Evolutionary conservation across 164 flowering plant species (phyloP).

Genomic region (Aristolochia fimbriata): DNA sequence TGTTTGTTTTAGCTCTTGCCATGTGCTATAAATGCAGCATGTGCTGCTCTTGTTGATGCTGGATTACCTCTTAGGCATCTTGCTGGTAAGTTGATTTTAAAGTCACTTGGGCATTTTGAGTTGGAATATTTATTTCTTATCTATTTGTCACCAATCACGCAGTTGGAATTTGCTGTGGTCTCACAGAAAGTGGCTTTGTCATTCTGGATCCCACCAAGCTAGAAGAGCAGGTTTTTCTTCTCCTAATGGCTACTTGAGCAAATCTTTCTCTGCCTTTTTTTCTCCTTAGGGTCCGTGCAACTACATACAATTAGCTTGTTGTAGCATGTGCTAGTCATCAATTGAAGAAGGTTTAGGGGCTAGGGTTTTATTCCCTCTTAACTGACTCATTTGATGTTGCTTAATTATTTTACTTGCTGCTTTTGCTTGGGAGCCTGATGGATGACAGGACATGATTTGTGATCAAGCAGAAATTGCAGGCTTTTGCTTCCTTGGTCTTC

Average conservation of each 20-base stretch:
- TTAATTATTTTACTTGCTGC: background rate
- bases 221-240: slow-evolving; percentile 69
- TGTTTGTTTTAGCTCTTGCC: slow-evolving; percentile 71
- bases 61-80: slow-evolving; percentile 86
- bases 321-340: too few relatives aligned
- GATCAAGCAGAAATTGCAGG: slow-evolving; percentile 61
- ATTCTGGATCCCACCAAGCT: slow-evolving; percentile 76
- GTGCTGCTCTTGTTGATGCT: slow-evolving; percentile 95
- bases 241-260: too few relatives aligned
- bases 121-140: background rate
- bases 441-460: background rate
- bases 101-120: too few relatives aligned
- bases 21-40: slow-evolving; percentile 88
- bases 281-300: too few relatives aligned
- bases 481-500: slow-evolving; percentile 68
- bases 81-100: slow-evolving; percentile 49
- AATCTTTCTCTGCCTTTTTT: too few relatives aligned
- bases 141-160: slow-evolving; percentile 12
- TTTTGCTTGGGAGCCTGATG: background rate
- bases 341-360: too few relatives aligned
- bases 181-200: slow-evolving; percentile 42
- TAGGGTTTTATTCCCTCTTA: too few relatives aligned
- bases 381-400: too few relatives aligned
- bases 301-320: too few relatives aligned
- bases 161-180: slow-evolving; percentile 82